Evolutionary conservation across 2,329 filamentous ascomycete genomes (phyloP).

Genomic region (Colletotrichum liriopes): DNA sequence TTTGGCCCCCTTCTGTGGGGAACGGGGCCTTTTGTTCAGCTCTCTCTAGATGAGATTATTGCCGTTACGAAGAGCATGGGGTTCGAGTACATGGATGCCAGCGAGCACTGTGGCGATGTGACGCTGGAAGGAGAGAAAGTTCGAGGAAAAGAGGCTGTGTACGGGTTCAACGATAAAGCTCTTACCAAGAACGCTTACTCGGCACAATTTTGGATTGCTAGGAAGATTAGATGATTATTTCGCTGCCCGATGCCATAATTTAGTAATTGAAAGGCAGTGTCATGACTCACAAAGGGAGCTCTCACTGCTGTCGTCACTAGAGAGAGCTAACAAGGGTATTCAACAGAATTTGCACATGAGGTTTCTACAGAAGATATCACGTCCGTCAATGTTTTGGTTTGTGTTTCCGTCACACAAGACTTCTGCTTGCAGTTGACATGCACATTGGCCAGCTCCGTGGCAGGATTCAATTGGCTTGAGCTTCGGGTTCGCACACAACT

Average conservation of each 20-base stretch:
- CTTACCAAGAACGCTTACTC: slow-evolving; percentile 68
- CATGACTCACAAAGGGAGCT: neutral
- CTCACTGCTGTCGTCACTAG: too few species aligned
- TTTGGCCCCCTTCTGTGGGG: slow-evolving; percentile 71
- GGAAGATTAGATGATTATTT: slow-evolving; percentile 28
- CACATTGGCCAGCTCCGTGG: neutral
- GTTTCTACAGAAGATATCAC: too few species aligned
- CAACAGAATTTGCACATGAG: too few species aligned
- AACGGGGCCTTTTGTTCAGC: slow-evolving; percentile 67
- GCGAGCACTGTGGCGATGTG: slow-evolving; percentile 57
- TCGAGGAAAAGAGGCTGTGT: slow-evolving; percentile 64
- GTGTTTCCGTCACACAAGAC: too few species aligned
- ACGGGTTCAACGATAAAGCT: slow-evolving; percentile 66
- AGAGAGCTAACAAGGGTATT: too few species aligned
- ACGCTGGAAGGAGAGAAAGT: slow-evolving; percentile 60
- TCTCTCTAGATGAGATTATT: slow-evolving; percentile 69
- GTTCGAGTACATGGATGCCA: slow-evolving; percentile 64
- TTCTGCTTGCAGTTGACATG: too few species aligned
- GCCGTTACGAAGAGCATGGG: slow-evolving; percentile 64
- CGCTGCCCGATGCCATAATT: neutral
- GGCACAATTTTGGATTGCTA: slow-evolving; percentile 69
- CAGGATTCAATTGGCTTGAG: neutral
- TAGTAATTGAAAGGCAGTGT: neutral
- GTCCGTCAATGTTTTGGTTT: too few species aligned
- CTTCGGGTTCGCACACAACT: neutral